These are phyloP conservation scores for Cruciata laevipes DNA, from an alignment of 257 asterid species.

Conservation along the genomic window DNA sequence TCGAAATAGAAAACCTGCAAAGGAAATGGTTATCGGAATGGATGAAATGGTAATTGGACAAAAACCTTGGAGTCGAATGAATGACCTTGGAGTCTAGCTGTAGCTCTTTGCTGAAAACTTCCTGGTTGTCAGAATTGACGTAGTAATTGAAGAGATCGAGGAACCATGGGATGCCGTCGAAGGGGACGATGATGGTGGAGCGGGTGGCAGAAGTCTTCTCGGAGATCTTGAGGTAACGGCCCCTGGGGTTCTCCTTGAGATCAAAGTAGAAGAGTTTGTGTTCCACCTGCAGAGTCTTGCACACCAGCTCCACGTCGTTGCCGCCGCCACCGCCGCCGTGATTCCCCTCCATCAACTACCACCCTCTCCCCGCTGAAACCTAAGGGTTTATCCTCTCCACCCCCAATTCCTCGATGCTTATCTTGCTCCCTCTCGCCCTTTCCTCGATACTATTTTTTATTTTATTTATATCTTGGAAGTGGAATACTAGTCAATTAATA, in stretches of 20 bases:
- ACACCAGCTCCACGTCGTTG: slow-evolving; percentile 70
- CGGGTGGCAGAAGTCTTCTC: slow-evolving; percentile 96
- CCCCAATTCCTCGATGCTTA: neutral
- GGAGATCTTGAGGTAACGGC: slow-evolving; percentile 88
- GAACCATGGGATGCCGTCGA: slow-evolving; percentile 92
- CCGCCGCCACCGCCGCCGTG: slow-evolving; percentile 74
- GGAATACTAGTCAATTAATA: too few relatives aligned
- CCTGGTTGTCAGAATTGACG: slow-evolving; percentile 75
- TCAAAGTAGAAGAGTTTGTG: slow-evolving; percentile 97
- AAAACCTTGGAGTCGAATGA: neutral
- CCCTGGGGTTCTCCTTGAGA: slow-evolving; percentile 97
- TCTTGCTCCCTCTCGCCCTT: neutral
- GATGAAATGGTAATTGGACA: neutral
- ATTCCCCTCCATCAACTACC: slow-evolving; percentile 55
- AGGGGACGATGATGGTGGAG: slow-evolving; percentile 93
- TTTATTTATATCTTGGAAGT: too few relatives aligned
- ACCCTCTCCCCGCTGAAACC: neutral
- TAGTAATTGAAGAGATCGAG: slow-evolving; percentile 96
- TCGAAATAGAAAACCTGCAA: slow-evolving; percentile 89
- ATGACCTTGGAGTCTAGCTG: slow-evolving; percentile 93
- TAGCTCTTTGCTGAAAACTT: slow-evolving; percentile 80
- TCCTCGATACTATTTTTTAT: neutral
- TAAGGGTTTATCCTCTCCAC: neutral
- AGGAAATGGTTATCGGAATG: neutral
- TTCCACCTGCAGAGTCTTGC: slow-evolving; percentile 92